Conservation (phyloP, 208 protist genomes). For the Crithidia brevicula region DNA sequence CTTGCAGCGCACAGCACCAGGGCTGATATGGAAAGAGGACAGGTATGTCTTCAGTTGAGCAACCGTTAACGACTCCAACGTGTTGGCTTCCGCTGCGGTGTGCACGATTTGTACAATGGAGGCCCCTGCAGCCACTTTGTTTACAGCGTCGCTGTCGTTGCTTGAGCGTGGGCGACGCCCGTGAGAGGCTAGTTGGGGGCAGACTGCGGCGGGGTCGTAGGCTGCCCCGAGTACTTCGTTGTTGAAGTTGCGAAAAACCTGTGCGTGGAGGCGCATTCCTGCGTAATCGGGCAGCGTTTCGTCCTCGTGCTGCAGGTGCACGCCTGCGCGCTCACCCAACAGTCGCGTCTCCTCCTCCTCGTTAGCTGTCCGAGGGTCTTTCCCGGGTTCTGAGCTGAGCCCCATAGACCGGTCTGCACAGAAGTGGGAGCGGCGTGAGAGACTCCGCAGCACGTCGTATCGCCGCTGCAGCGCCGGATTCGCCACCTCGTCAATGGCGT, state of each 20-base stretch:
- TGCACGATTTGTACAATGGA: constrained; percentile 28
- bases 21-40: constrained; percentile 6
- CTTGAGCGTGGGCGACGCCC: constrained; percentile 10
- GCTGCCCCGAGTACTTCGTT: constrained; percentile 40
- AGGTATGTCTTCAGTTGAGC: constrained; percentile 54
- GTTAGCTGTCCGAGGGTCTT: background rate
- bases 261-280: constrained; percentile 43
- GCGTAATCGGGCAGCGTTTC: constrained; percentile 55
- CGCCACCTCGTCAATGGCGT: constrained; percentile 57
- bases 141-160: background rate
- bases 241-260: constrained; percentile 60
- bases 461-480: constrained; percentile 82
- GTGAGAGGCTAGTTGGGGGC: constrained; percentile 24
- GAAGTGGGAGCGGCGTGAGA: constrained; percentile 42
- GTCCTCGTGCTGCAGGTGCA: constrained; percentile 25
- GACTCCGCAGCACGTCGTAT: constrained; percentile 49
- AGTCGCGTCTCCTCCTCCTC: constrained; percentile 6
- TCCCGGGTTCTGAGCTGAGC: no score
- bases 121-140: background rate
- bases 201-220: constrained; percentile 55
- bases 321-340: background rate
- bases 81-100: constrained; percentile 30
- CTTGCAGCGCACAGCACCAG: constrained; percentile 16
- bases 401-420: no score
- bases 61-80: constrained; percentile 41